Evolutionary conservation across 192 early-diverging fungal genomes (phyloP), one percentile per base, ranked within the genome.

Genomic region (Podila epicladia): DNA sequence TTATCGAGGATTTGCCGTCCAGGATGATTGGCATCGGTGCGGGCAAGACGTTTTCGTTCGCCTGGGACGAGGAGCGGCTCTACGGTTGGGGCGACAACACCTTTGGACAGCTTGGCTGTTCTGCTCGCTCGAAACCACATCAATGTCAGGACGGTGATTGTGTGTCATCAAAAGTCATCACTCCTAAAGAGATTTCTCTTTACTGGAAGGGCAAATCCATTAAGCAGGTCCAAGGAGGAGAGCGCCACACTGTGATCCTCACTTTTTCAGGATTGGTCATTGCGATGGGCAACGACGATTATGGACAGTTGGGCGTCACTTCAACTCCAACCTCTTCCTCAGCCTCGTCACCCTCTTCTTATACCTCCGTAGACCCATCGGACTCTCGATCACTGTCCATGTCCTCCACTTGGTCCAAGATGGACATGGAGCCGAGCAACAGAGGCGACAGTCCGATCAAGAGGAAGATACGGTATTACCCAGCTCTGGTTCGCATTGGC

Each of bases 151-250:
- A 55, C 31, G 33, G 17, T 2, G 53, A 12, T 11, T 20, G 32
- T 38, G 1, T 7, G 29, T 0, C 29, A 0, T 31, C 22, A 0
- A 50, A 45, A 64, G 51, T 37, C 15, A 38, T 78, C 11, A 6
- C 4, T 9, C 75, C 75, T 3, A 65, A 51, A 13, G 55, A 61
- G 2, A 67, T 78, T 6, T 51, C 64, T 2, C 31, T 78, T 28
- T 69, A 78, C 33, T 78, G 75, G 75, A 78, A 78, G 29, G 75
- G 75, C 19, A 78, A 48, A 51, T 78, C 75, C 17, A 61, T 78
- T 32, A 71, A 63, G 49, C 75, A 71, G 22, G 64, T 78, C 12
- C 60, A 63, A 32, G 75, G 75, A 19, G 75, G 75, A 32, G 35
- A 62, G 51, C 64, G 65, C 3, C 75, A 78, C 58, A 78, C 69